Evolutionary conservation across 139 green algal species (phyloP).

Genomic region (Volvox reticuliferus): DNA sequence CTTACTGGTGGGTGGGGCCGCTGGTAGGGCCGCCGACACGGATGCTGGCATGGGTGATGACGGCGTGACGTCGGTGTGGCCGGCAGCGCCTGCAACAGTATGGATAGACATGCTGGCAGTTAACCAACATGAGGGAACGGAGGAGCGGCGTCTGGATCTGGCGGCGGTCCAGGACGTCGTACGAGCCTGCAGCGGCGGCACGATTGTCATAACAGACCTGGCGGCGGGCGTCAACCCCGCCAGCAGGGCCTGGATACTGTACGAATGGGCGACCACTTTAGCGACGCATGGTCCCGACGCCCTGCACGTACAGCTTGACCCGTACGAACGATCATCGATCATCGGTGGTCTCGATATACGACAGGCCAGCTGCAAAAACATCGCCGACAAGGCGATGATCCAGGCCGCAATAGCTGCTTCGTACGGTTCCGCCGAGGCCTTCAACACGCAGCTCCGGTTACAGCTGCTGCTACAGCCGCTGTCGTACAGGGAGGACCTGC

Average conservation of each 20-base stretch:
- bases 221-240: constrained; percentile 18
- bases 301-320: constrained; percentile 36
- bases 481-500: constrained; percentile 42
- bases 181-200: constrained; percentile 9
- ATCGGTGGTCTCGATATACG: constrained; percentile 16
- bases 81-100: not conserved
- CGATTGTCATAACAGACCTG: constrained; percentile 15
- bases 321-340: constrained; percentile 17
- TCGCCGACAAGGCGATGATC: constrained; percentile 41
- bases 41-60: not conserved
- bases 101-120: constrained; percentile 51
- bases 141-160: not conserved
- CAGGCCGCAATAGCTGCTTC: not conserved
- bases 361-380: not conserved
- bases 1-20: not conserved
- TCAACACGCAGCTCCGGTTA: constrained; percentile 26
- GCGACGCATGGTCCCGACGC: constrained; percentile 33
- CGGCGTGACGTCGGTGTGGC: not conserved
- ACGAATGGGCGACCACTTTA: constrained; percentile 46
- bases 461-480: constrained; percentile 52
- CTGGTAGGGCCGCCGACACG: not conserved
- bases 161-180: constrained; percentile 5
- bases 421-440: constrained; percentile 6
- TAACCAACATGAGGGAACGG: constrained; percentile 49
- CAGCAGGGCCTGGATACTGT: constrained; percentile 40